Evolutionary conservation across 2,329 filamentous ascomycete genomes (phyloP), one percentile per base, ranked within the genome.

Genomic region (Fusarium sp.): DNA sequence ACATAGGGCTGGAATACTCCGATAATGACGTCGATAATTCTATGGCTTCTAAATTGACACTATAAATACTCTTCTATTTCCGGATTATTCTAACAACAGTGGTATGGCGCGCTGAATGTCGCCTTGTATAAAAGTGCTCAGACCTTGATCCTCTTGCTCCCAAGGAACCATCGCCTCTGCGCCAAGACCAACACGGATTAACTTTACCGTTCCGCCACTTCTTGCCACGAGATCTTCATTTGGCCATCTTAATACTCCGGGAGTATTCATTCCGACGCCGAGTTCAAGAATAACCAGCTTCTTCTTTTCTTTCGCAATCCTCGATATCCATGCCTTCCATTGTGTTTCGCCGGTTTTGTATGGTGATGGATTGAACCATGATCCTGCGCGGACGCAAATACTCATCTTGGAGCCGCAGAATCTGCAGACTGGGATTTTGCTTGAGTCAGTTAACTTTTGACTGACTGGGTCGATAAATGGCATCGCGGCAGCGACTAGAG

Each of bases 251-350:
- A 73, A 45, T 4, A 75, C 73, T 0, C 73, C 73, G 0, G 73
- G 72, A 0, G 73, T 75, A n/a, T 73, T 75, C 66, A 71, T 72
- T 0, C 73, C 73, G 0, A 73, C 73, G 0, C 73, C 73, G 0
- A 75, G 65, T 2, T 75, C 73, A 5, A 75, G 2, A 24, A 75
- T 60, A 3, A 75, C 72, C 10, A 75, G 0, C 1, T 52, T 68
- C 22, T 72, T 75, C 8, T 56, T 70, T 7, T 70, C 70, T 3
- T 40, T n/a, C 0, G 58, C 8, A 0, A 71, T 24, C 3, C 70
- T 11, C 1, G 51, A 46, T 6, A 44, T 65, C 57, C 67, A 74
- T 4, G 34, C 42, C 11, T 25, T 60, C 73, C 73, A 74, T 1
- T 27, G 30, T 2, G 9, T 8, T 16, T 75, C 73, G 1, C 59